Conservation (phyloP, 371 early-diverging fungal genomes). For the Mycotypha africana region DNA sequence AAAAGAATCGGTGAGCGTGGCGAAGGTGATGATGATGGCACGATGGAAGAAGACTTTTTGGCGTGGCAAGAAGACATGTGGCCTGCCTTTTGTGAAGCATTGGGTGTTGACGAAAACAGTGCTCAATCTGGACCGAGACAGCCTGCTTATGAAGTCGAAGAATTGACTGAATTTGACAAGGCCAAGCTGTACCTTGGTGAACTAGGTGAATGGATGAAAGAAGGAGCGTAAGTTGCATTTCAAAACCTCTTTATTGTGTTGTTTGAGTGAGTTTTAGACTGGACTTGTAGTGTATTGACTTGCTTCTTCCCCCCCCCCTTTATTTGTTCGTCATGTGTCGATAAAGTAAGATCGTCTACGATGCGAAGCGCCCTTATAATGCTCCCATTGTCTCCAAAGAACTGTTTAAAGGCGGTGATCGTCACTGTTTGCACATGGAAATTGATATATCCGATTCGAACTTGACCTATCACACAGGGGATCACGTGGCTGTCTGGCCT, state of each 20-base stretch:
- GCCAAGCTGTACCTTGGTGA: conserved; percentile 58
- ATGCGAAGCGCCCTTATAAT: conserved; percentile 81
- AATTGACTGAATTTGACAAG: conserved; percentile 26
- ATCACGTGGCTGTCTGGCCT: conserved; percentile 93
- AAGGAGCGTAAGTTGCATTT: conserved; percentile 25
- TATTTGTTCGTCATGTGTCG: background rate
- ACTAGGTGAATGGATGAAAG: conserved; percentile 42
- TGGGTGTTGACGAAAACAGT: conserved; percentile 61
- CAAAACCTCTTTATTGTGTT: no score
- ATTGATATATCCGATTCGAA: conserved; percentile 79
- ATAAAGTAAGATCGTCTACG: conserved; percentile 40
- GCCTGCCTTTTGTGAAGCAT: conserved; percentile 68
- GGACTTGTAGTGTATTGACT: no score
- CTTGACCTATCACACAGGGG: conserved; percentile 86
- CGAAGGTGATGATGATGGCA: conserved; percentile 95
- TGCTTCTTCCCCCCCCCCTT: no score
- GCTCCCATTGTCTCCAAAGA: conserved; percentile 63
- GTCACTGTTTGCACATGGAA: conserved; percentile 91
- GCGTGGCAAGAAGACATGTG: conserved; percentile 88
- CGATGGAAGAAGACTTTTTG: conserved; percentile 92
- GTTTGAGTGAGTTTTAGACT: no score
- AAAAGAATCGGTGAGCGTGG: conserved; percentile 74
- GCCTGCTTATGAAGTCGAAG: conserved; percentile 39
- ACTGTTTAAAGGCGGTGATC: conserved; percentile 60
- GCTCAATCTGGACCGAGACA: conserved; percentile 32